These are phyloP conservation scores for Phytopythium montanum DNA, from an alignment of 352 stramenopile genomes.

Conservation along the genomic window DNA sequence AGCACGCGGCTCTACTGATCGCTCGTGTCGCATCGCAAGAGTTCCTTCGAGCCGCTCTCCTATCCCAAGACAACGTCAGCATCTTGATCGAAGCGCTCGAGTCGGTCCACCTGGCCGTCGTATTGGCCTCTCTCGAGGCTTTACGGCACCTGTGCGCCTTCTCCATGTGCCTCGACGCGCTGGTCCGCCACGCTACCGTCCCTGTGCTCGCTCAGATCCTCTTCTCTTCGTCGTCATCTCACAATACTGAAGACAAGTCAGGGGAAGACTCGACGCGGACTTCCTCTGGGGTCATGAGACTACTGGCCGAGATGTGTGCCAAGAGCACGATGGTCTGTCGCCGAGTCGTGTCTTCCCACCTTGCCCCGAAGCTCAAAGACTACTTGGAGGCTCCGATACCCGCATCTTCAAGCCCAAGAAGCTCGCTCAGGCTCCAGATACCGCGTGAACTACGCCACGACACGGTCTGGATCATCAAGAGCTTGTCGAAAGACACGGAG, in stretches of 20 bases:
- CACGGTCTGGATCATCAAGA: slow-evolving; percentile 46
- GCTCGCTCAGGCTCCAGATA: background rate
- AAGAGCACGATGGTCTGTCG: slow-evolving; percentile 44
- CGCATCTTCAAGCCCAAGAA: background rate
- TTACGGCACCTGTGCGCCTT: slow-evolving; percentile 59
- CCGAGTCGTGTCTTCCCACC: slow-evolving; percentile 57
- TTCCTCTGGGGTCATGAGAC: slow-evolving; percentile 25
- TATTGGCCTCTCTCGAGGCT: slow-evolving; percentile 53
- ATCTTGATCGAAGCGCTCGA: slow-evolving; percentile 70
- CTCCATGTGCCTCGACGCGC: slow-evolving; percentile 54
- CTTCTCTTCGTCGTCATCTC: slow-evolving; percentile 28
- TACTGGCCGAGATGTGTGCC: slow-evolving; percentile 49
- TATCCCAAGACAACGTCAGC: slow-evolving; percentile 54
- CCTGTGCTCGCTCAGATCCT: slow-evolving; percentile 74
- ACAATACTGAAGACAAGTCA: slow-evolving; percentile 12
- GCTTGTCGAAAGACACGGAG: slow-evolving; percentile 59
- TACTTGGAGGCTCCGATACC: slow-evolving; percentile 19
- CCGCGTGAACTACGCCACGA: slow-evolving; percentile 36
- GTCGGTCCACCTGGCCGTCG: slow-evolving; percentile 63
- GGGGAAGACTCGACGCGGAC: slow-evolving; percentile 13
- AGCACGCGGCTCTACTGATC: slow-evolving; percentile 59
- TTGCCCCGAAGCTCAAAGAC: slow-evolving; percentile 47
- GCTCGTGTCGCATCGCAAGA: slow-evolving; percentile 49
- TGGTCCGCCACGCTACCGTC: slow-evolving; percentile 70
- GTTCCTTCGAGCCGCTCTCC: slow-evolving; percentile 38